Evolutionary conservation across 306 rosid genomes (phyloP), one percentile per base, ranked within the genome.

Genomic region (Inga leiocalycina): DNA sequence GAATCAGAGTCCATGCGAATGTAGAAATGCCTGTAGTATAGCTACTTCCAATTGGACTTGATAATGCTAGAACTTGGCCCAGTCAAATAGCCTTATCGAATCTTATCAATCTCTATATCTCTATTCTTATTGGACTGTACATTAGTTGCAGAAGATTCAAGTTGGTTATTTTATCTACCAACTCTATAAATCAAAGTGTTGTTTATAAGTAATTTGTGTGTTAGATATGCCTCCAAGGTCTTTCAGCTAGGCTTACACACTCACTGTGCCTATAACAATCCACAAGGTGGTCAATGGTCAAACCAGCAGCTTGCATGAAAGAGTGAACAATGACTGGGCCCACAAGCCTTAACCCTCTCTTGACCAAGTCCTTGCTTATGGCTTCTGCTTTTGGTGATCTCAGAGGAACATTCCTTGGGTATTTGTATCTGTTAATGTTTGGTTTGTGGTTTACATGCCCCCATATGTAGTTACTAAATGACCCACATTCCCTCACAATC

Each of bases 191-290:
- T 11, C 41, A 24, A 4, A 64, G 64, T 13, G 20, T 30, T 13
- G 8, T 64, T 4, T 1, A 27, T 13, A 4, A 27, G 41, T 14
- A 67, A 35, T 27, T 35, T 35, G 13, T 17, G 1, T 48, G 30
- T 84, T 81, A 94, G 79, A 96, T 92, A 85, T 96, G 99, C 86
- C 99, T 97, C 99, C 99, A 97, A 41, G 98, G 99, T 85, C 99
- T 91, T 84, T 97, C 99, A 2, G 99, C 99, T n/a, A 94, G 94
- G 83, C 88, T 87, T 1, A 97, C 95, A 77, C 98, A 94, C 48
- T 97, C 98, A 80, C 39, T 41, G 20, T 94, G 93, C 70, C 99
- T 86, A 34, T 92, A 94, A 66, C 99, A 97, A 79, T 94, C 95
- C 35, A 92, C 92, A 80, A 97, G 97, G 81, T 97, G 99, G 77